These are phyloP conservation scores for Blastobotrys proliferans DNA, from an alignment of 1,139 yeast species.

Conservation along the genomic window DNA sequence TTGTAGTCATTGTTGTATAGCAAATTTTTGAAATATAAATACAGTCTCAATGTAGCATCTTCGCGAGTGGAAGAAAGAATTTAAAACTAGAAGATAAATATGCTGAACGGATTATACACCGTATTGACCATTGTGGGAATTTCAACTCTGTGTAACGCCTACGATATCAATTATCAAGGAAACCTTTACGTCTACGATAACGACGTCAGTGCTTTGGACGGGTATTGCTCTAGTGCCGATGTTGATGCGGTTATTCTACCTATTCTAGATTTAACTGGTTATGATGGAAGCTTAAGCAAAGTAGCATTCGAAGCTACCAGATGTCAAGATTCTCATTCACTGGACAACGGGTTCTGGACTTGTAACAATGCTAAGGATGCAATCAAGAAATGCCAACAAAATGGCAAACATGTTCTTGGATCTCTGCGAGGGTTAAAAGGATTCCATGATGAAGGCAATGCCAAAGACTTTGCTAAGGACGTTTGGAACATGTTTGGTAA, in stretches of 20 bases:
- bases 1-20: too few relatives aligned
- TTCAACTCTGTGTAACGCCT: too few relatives aligned
- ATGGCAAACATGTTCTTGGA: constrained; percentile 62
- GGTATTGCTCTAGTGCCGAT: too few relatives aligned
- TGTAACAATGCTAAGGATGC: constrained; percentile 46
- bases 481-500: constrained; percentile 87
- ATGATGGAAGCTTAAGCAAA: constrained; percentile 1
- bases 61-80: too few relatives aligned
- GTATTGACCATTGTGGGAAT: too few relatives aligned
- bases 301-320: background rate
- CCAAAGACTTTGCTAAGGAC: constrained; percentile 62
- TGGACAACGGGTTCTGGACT: background rate
- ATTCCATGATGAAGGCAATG: constrained; percentile 47
- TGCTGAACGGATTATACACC: too few relatives aligned
- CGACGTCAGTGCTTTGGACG: too few relatives aligned
- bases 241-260: constrained; percentile 3
- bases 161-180: too few relatives aligned
- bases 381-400: constrained; percentile 65
- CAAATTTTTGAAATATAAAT: too few relatives aligned
- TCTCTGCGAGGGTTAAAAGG: constrained; percentile 17
- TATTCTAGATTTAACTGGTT: background rate
- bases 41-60: too few relatives aligned
- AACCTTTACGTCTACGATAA: too few relatives aligned
- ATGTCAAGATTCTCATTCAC: background rate
- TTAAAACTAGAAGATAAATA: too few relatives aligned